These are phyloP conservation scores for Silene vulgaris DNA, from an alignment of 179 eudicot species.

Conservation along the genomic window DNA sequence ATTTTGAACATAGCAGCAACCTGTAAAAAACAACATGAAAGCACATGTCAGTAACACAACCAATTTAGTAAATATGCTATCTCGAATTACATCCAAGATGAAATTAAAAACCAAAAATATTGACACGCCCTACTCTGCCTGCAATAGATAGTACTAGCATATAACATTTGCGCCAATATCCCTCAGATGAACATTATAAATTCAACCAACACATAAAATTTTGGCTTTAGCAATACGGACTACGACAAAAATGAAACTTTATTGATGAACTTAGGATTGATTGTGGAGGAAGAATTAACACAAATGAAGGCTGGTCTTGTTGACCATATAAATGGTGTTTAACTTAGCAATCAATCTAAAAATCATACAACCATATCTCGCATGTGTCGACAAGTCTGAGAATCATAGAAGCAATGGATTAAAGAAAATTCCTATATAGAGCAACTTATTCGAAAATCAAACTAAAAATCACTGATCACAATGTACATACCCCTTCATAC, in stretches of 20 bases:
- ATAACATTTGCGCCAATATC: neutral
- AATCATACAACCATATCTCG: neutral
- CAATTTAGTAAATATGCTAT: neutral
- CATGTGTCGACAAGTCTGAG: no score
- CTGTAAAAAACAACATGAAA: slow-evolving; percentile 32
- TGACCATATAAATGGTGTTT: neutral
- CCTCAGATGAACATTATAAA: neutral
- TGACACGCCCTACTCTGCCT: slow-evolving; percentile 1
- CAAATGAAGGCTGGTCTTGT: neutral
- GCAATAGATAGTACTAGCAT: slow-evolving; percentile 1
- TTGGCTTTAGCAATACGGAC: neutral
- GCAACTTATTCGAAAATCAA: neutral
- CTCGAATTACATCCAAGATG: neutral
- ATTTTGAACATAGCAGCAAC: slow-evolving; percentile 93
- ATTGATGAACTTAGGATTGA: neutral
- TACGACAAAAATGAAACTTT: neutral
- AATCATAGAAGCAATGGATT: neutral
- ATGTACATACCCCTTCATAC: slow-evolving; percentile 82
- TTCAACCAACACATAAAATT: neutral
- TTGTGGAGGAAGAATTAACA: neutral
- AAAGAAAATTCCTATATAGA: neutral
- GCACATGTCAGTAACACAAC: neutral
- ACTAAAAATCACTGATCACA: slow-evolving; percentile 8
- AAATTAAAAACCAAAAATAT: neutral
- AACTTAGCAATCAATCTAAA: neutral